Percentiles rank a stretch among this genome's conserved stretches.
Evolutionary conservation across 495 filamentous ascomycete species (phyloP).

Genomic region (Neurospora pannonica): DNA sequence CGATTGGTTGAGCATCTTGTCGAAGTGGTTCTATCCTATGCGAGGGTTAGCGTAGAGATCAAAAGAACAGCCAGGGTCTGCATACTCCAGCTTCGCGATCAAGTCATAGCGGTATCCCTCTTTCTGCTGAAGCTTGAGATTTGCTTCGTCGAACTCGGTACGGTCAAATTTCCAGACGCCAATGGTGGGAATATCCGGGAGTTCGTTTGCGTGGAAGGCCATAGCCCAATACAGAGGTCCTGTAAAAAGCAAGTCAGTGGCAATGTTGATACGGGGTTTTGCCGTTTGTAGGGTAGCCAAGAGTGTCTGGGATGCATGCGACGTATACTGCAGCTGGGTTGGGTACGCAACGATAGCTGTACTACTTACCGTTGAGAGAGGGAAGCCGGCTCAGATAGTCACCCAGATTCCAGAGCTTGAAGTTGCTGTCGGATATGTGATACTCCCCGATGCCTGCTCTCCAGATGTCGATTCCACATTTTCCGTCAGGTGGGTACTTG

Average conservation of each 20-base stretch:
- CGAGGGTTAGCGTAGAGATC: background rate
- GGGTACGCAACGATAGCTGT: background rate
- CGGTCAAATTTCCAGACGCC: constrained; percentile 13
- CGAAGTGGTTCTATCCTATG: background rate
- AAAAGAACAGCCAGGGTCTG: background rate
- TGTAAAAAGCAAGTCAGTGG: background rate
- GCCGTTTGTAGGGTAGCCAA: background rate
- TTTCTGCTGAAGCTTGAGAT: constrained; percentile 8
- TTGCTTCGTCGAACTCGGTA: constrained; percentile 11
- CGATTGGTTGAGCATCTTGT: background rate
- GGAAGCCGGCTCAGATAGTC: constrained; percentile 16
- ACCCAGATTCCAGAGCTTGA: constrained; percentile 14
- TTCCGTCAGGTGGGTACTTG: constrained; percentile 8
- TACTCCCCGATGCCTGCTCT: constrained; percentile 6
- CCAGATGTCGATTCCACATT: constrained; percentile 15
- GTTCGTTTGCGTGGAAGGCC: constrained; percentile 10
- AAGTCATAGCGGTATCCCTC: constrained; percentile 2
- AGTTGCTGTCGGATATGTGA: constrained; percentile 1
- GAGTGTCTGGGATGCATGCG: background rate
- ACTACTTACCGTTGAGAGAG: constrained; percentile 5
- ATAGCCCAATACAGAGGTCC: constrained; percentile 9
- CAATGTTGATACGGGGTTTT: background rate
- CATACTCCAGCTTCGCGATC: constrained; percentile 5
- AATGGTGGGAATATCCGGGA: constrained; percentile 5
- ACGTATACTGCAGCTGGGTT: background rate